Conservation (phyloP, 1,139 yeast genomes). For the Geotrichum restrictum region DNA sequence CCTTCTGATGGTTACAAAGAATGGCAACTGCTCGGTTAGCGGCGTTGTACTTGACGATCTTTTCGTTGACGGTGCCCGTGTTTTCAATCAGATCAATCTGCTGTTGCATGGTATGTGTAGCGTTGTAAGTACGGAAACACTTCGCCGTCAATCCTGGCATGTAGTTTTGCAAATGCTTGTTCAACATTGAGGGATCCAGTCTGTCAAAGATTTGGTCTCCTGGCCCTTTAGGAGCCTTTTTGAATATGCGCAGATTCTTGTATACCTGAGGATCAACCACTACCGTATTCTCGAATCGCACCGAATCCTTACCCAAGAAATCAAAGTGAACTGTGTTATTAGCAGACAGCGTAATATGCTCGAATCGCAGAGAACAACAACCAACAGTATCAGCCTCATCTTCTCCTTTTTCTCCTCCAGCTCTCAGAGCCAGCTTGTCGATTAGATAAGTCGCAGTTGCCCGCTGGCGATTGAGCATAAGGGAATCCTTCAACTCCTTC, state of each 20-base stretch:
- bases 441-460: conserved; percentile 93
- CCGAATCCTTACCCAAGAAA: conserved; percentile 93
- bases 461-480: conserved; percentile 85
- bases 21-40: conserved; percentile 95
- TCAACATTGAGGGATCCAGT: conserved; percentile 74
- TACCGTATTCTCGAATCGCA: conserved; percentile 86
- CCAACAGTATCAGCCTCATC: conserved; percentile 99
- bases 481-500: conserved; percentile 61
- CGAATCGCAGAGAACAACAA: conserved; percentile 88
- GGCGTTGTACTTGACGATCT: conserved; percentile 82
- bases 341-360: conserved; percentile 80
- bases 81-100: conserved; percentile 78
- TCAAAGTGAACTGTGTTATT: conserved; percentile 89
- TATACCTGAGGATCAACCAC: conserved; percentile 87
- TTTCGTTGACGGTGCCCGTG: conserved; percentile 83
- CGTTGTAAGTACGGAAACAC: conserved; percentile 96
- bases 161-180: conserved; percentile 81
- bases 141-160: conserved; percentile 95
- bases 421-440: conserved; percentile 94
- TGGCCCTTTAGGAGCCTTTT: conserved; percentile 79
- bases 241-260: conserved; percentile 80
- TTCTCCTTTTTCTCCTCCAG: conserved; percentile 96
- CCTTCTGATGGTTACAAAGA: conserved; percentile 94
- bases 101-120: conserved; percentile 95
- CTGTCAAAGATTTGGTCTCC: conserved; percentile 93